Base-by-base conservation (phyloP, 1,284 basidiomycete species). In the Irpex sp. region DNA sequence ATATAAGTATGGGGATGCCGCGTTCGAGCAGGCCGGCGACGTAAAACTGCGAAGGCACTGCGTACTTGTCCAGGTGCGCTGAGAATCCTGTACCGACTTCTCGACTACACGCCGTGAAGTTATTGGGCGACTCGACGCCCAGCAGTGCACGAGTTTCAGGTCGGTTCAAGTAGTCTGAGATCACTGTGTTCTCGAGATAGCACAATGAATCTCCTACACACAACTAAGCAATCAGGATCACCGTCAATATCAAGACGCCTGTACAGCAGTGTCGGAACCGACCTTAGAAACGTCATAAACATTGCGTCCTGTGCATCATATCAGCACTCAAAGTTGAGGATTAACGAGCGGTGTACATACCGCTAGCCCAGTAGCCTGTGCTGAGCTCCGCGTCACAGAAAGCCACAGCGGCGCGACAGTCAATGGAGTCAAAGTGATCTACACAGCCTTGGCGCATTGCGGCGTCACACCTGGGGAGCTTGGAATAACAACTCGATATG, bases 261-360 rank as follows among this genome's bases (percentile, higher is more conserved):
- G 26, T 11, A 56, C 31, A 15, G 21, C 34, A 56, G 44, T n/a
- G 58, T 58, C 17, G 48, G 26, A 17, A 62, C 70, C 57, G 65
- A 79, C 84, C 82, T 88, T 90, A 47, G 87, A 88, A 58, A 92
- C 83, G 70, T 93, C 91, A 72, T 92, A 93, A 6, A 83, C 79
- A 68, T 88, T 89, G 55, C 82, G 75, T 2, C 84, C 86, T 87
- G 59, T 19, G 49, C 7, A 58, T 9, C 37, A 15, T 26, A 51
- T 40, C 26, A 11, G 8, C 38, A 44, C 36, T 36, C 11, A 17
- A 48, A 44, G 38, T 34, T n/a, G 17, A 34, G 7, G 7, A 17
- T 8, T 15, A 3, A 31, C 11, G 34, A 21, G 4, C 40, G 11
- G 15, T n/a, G 8, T 19, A 74, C 79, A 64, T 49, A 85, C 85